phyloP scores from a whole-genome alignment of 2,329 filamentous ascomycete genomes.

The Fusarium brevicatenulatum region DNA sequence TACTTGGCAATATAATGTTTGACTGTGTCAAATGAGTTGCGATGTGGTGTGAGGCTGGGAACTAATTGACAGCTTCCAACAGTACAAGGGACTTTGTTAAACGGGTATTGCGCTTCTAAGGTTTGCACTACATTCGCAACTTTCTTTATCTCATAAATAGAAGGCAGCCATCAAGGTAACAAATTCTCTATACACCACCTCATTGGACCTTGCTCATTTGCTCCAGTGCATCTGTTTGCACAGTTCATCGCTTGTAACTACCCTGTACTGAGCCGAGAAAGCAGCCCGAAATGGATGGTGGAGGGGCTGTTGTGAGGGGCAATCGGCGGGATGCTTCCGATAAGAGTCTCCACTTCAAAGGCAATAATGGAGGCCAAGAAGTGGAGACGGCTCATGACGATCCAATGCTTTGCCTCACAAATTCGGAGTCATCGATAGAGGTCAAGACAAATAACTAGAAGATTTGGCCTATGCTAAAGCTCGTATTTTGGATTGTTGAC shows the following conservation, averaged over 20 bases:
- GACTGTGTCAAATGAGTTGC: fast-evolving
- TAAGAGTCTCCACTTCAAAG: neutral
- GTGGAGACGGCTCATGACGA: neutral
- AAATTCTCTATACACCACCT: fast-evolving
- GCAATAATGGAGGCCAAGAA: neutral
- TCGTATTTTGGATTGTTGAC: neutral
- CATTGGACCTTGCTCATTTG: neutral
- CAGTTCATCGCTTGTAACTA: neutral
- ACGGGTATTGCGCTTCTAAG: too few relatives aligned
- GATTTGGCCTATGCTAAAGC: neutral
- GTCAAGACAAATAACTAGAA: neutral
- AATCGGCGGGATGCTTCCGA: neutral
- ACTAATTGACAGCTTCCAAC: too few relatives aligned
- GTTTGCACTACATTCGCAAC: neutral
- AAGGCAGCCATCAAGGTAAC: neutral
- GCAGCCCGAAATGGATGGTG: neutral
- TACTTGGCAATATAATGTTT: fast-evolving
- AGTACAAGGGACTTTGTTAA: too few relatives aligned
- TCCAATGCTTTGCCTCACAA: too few relatives aligned
- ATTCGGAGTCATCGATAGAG: fast-evolving
- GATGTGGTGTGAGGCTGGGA: too few relatives aligned
- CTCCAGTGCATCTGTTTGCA: neutral
- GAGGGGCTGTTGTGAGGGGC: neutral
- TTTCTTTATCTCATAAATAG: neutral
- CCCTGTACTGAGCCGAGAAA: neutral